Conservation (phyloP, 495 filamentous ascomycete genomes). For the Annulohypoxylon moriforme region DNA sequence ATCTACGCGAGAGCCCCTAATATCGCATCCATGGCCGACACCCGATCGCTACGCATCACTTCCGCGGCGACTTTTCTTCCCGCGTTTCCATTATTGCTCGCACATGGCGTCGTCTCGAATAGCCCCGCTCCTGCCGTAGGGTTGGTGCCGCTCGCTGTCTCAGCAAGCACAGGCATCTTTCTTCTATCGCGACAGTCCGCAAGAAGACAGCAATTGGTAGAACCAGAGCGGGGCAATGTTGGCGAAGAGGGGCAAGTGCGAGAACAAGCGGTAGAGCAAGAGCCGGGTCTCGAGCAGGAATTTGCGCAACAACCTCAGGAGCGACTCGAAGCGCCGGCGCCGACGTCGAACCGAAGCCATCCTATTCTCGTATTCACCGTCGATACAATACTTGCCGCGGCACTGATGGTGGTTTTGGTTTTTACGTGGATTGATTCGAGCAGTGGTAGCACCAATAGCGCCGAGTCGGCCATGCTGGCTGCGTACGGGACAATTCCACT, state of each 20-base stretch:
- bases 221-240: conserved; percentile 32
- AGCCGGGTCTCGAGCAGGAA: conserved; percentile 12
- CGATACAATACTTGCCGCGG: conserved; percentile 50
- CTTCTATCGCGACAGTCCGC: conserved; percentile 38
- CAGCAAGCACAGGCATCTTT: conserved; percentile 45
- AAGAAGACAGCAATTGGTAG: conserved; percentile 16
- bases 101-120: conserved; percentile 54
- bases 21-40: conserved; percentile 34
- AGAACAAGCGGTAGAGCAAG: conserved; percentile 21
- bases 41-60: conserved; percentile 51
- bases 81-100: conserved; percentile 61
- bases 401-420: conserved; percentile 53
- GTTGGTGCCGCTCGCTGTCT: conserved; percentile 54
- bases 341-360: conserved; percentile 39
- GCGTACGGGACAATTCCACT: conserved; percentile 56
- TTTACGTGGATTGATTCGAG: conserved; percentile 52
- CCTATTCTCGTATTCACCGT: conserved; percentile 54
- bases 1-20: background rate
- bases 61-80: conserved; percentile 62
- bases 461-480: conserved; percentile 53
- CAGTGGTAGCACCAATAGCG: conserved; percentile 26
- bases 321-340: conserved; percentile 6
- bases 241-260: conserved; percentile 21
- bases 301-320: conserved; percentile 4
- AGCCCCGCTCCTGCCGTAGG: conserved; percentile 54